These are phyloP conservation scores for Trametes punicea DNA, from an alignment of 768 basidiomycete genomes.

Conservation along the genomic window DNA sequence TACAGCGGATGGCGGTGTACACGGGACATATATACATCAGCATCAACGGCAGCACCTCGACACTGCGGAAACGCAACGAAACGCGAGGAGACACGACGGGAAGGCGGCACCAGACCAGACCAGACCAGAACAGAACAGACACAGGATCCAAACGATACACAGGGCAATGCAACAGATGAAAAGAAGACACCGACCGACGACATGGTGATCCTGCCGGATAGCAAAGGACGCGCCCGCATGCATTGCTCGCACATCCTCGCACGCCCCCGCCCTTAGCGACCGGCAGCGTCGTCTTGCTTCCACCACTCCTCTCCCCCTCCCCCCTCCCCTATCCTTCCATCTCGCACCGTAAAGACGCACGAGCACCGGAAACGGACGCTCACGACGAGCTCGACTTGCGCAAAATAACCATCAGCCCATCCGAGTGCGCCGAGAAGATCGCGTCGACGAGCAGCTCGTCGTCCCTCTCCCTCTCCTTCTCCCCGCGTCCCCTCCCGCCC, in stretches of 20 bases:
- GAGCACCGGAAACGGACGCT: not conserved
- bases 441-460: constrained; percentile 64
- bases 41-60: no score
- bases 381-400: constrained; percentile 32
- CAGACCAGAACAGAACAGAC: not conserved
- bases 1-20: no score
- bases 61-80: no score
- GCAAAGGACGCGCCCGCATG: not conserved
- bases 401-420: constrained; percentile 78
- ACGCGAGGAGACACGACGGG: no score
- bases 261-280: not conserved
- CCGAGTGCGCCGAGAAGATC: constrained; percentile 83
- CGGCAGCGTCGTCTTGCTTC: not conserved
- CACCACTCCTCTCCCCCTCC: not conserved
- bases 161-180: not conserved
- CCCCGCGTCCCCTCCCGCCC: not conserved
- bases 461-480: constrained; percentile 25
- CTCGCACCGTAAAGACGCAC: no score
- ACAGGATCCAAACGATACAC: not conserved
- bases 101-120: not conserved
- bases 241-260: not conserved
- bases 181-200: not conserved
- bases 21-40: not conserved
- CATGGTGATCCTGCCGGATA: not conserved
- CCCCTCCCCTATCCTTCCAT: no score